Evolutionary conservation across 176 grass and related monocot genomes (phyloP), one percentile per base, ranked within the genome.

Genomic region (Calamus simplicifolius): DNA sequence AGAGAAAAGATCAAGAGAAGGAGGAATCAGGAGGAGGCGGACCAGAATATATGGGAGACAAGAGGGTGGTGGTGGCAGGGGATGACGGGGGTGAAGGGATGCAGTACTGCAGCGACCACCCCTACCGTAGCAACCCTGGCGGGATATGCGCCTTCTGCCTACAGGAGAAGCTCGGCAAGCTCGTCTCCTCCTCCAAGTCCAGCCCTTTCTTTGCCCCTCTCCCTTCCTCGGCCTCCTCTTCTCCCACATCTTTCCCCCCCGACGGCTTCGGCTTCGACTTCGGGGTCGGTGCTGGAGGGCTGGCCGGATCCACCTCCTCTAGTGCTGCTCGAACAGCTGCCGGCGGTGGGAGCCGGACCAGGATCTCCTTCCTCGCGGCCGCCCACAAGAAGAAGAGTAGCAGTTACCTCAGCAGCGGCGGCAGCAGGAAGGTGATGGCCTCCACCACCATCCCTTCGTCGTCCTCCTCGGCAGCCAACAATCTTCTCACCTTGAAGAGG

Each of bases 141-240:
- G 94, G 88, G 69, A 91, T 98, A 65, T 98, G 94, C 72, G 88
- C 94, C 52, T 92, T 98, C 62, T 98, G 94, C 61, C 84, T 98
- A 51, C 94, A 98, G 72, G 94, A 98, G 81, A 98, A 98, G 84
- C 88, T 98, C 16, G 94, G 94, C 58, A 89, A 83, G 81, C 75
- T 98, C 18, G 94, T 98, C 1, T 89, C 88, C 1, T 98, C 94
- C 14, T 89, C 88, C 66, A 98, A 98, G 69, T 83, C 94, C 63
- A 78, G 73, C 69, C 82, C 73, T 5, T 90, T 90, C 61, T 85
- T 89, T 57, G 72, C 82, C 48, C 86, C 79, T 48, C 82, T 76
- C n/a, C 79, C 77, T n/a, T 80, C 81, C 62, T 81, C 82, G 54
- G 73, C 84, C 14, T 82, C 79, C 13, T 66, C 81, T 52, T 80